Percentiles rank a stretch among this genome's conserved stretches.
Evolutionary conservation across 352 stramenopile genomes (phyloP).

Genomic region (Sclerospora graminicola): DNA sequence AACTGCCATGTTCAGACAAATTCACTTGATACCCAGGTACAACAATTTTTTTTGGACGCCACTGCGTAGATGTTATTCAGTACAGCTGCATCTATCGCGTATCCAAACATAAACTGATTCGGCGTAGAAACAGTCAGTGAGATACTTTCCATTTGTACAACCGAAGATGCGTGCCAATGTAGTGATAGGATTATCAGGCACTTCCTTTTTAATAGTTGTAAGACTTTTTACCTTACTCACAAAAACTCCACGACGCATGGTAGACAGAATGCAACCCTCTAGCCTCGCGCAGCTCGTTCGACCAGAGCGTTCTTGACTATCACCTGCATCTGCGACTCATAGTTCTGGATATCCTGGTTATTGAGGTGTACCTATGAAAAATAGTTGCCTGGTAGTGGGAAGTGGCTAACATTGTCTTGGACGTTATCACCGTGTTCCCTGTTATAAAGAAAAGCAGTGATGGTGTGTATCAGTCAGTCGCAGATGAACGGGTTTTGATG

Average conservation of each 20-base stretch:
- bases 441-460: too few species aligned
- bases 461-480: too few species aligned
- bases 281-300: constrained; percentile 26
- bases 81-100: constrained; percentile 54
- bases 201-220: constrained; percentile 31
- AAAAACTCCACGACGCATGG: constrained; percentile 18
- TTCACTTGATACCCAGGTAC: constrained; percentile 83
- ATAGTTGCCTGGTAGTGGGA: constrained; percentile 32
- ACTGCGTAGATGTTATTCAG: constrained; percentile 61
- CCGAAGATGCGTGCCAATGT: constrained; percentile 47
- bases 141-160: constrained; percentile 46
- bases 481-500: too few species aligned
- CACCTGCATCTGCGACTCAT: constrained; percentile 27
- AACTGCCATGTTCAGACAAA: constrained; percentile 49
- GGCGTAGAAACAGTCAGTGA: constrained; percentile 69
- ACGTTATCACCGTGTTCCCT: too few species aligned
- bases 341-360: constrained; percentile 16
- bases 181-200: constrained; percentile 5
- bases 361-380: constrained; percentile 30
- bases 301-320: constrained; percentile 28
- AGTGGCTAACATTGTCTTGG: constrained; percentile 5
- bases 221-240: constrained; percentile 26
- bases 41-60: constrained; percentile 24
- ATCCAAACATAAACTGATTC: constrained; percentile 68
- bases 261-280: constrained; percentile 26